These are phyloP conservation scores for Yamadazyma scolyti DNA, from an alignment of 805 yeast species.

Conservation along the genomic window DNA sequence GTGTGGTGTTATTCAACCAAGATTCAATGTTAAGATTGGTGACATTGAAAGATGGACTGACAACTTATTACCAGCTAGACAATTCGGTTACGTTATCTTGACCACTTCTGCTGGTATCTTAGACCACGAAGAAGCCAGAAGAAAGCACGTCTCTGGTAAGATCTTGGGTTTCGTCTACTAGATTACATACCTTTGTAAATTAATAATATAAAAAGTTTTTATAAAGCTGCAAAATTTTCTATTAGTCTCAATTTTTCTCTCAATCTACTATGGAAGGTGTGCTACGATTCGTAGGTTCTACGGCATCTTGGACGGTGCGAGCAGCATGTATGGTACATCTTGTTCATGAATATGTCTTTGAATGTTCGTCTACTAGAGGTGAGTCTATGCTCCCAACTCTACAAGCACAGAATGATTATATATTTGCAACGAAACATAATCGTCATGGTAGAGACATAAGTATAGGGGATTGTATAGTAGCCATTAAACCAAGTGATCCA, in stretches of 20 bases:
- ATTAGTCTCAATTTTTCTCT: too few relatives aligned
- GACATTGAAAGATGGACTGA: slow-evolving; percentile 99
- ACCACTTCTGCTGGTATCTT: slow-evolving; percentile 99
- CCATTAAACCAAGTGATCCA: slow-evolving; percentile 87
- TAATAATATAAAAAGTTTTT: too few relatives aligned
- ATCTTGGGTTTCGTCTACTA: slow-evolving; percentile 97
- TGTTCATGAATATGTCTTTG: slow-evolving; percentile 62
- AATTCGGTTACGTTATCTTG: slow-evolving; percentile 94
- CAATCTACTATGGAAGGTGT: slow-evolving; percentile 11
- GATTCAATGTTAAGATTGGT: slow-evolving; percentile 93
- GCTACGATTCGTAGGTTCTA: slow-evolving; percentile 25
- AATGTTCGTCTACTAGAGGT: slow-evolving; percentile 80
- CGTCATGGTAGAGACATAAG: slow-evolving; percentile 61
- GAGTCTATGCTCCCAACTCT: slow-evolving; percentile 95
- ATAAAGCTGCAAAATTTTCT: too few relatives aligned
- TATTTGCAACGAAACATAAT: slow-evolving; percentile 65
- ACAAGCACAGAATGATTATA: slow-evolving; percentile 70
- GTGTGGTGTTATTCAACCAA: slow-evolving; percentile 98
- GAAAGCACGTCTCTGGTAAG: slow-evolving; percentile 99
- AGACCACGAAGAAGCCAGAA: slow-evolving; percentile 99
- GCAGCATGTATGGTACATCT: slow-evolving; percentile 68
- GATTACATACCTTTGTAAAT: slow-evolving; percentile 1
- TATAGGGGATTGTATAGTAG: slow-evolving; percentile 86
- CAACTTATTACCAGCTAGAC: slow-evolving; percentile 98
- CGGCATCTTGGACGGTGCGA: slow-evolving; percentile 50